phyloP scores from a whole-genome alignment of 768 basidiomycete genomes.

The Tephrocybe sp. region DNA sequence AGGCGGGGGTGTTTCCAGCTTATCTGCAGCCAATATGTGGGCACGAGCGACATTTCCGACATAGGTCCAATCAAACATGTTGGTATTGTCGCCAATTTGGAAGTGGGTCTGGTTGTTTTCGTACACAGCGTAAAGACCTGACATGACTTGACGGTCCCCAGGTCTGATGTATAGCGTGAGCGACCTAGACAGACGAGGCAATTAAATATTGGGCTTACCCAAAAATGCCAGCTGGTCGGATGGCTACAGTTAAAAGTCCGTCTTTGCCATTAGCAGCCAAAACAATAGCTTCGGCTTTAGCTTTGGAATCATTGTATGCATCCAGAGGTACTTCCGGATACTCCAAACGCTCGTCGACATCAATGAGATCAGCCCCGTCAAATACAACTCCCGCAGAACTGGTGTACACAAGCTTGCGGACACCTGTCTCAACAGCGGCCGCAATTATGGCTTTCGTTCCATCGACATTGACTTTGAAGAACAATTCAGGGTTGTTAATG shows the following conservation, averaged over 20 bases:
- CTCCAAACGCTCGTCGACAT: slow-evolving; percentile 85
- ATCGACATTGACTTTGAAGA: slow-evolving; percentile 91
- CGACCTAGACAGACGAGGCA: neutral
- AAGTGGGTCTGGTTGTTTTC: slow-evolving; percentile 82
- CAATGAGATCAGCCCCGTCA: slow-evolving; percentile 75
- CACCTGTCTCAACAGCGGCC: slow-evolving; percentile 67
- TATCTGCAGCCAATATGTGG: slow-evolving; percentile 91
- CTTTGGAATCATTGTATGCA: slow-evolving; percentile 94
- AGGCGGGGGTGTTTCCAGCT: slow-evolving; percentile 56
- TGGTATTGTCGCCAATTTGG: slow-evolving; percentile 92
- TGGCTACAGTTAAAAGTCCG: slow-evolving; percentile 82
- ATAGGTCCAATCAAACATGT: slow-evolving; percentile 95
- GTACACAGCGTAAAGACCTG: slow-evolving; percentile 77
- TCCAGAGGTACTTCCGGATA: slow-evolving; percentile 76
- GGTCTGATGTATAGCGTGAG: slow-evolving; percentile 48
- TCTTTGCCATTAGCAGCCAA: slow-evolving; percentile 83
- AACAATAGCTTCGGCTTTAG: slow-evolving; percentile 79
- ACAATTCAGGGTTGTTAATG: slow-evolving; percentile 63
- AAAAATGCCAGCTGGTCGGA: slow-evolving; percentile 93
- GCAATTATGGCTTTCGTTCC: slow-evolving; percentile 85
- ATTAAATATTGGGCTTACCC: slow-evolving; percentile 52
- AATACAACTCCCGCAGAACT: slow-evolving; percentile 91
- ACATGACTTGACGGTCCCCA: slow-evolving; percentile 85
- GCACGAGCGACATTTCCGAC: slow-evolving; percentile 94
- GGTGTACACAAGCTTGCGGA: slow-evolving; percentile 90